Percentiles rank a stretch among this genome's conserved stretches.
phyloP scores from a whole-genome alignment of 352 stramenopile species.

The Globisporangium mamillatum region DNA sequence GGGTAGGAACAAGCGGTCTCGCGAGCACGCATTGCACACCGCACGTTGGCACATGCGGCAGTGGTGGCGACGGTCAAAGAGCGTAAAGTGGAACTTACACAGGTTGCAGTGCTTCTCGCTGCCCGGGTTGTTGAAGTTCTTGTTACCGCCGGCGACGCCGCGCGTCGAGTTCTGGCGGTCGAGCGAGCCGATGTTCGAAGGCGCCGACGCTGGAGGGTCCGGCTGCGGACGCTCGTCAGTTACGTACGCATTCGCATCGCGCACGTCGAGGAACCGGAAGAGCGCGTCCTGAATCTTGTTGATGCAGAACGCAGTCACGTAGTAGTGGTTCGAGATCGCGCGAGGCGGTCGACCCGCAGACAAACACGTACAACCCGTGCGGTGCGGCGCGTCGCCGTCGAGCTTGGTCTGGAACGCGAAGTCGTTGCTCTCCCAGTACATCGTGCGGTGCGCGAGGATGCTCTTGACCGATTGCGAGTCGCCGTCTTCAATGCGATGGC shows the following conservation, averaged over 20 bases:
- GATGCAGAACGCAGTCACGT: constrained; percentile 87
- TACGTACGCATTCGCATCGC: constrained; percentile 78
- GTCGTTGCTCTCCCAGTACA: constrained; percentile 90
- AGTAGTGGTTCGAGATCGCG: constrained; percentile 83
- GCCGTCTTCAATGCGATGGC: constrained; percentile 81
- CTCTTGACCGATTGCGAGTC: constrained; percentile 86
- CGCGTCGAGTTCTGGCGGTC: constrained; percentile 55
- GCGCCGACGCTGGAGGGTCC: constrained; percentile 54
- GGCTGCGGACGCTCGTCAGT: constrained; percentile 66
- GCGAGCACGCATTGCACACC: constrained; percentile 86
- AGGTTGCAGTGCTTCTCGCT: constrained; percentile 90
- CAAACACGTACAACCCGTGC: constrained; percentile 82
- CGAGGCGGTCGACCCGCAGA: constrained; percentile 66
- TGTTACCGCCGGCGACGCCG: constrained; percentile 23
- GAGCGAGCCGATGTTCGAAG: constrained; percentile 34
- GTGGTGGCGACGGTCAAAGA: constrained; percentile 87
- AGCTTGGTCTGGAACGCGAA: constrained; percentile 67
- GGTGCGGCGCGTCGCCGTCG: constrained; percentile 76
- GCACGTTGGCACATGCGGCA: constrained; percentile 88
- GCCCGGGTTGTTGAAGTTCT: constrained; percentile 61
- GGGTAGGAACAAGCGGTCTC: constrained; percentile 79
- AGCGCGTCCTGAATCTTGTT: constrained; percentile 86
- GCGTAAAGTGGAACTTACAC: constrained; percentile 88
- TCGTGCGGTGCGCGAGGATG: constrained; percentile 83
- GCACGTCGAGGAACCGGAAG: constrained; percentile 79